Percentiles rank a stretch among this genome's conserved stretches.
phyloP scores from a whole-genome alignment of 441 rosid species.

The Geranium incanum region DNA sequence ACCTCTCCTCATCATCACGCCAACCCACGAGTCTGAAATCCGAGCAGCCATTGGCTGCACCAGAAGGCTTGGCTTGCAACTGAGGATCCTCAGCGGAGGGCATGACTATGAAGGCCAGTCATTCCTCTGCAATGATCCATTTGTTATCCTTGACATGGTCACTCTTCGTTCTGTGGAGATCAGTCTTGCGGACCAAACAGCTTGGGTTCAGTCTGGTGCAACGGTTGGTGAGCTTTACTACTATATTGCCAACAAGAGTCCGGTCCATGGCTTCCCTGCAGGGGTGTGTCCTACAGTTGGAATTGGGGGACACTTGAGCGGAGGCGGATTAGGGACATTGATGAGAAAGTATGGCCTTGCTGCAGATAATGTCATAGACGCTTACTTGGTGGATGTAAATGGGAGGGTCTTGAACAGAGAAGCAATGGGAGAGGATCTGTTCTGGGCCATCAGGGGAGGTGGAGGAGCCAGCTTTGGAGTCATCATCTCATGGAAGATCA shows the following conservation, averaged over 20 bases:
- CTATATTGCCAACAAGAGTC: slow-evolving; percentile 39
- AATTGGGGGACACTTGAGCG: slow-evolving; percentile 59
- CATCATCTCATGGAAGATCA: slow-evolving; percentile 56
- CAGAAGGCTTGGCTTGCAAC: slow-evolving; percentile 10
- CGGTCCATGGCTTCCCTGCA: slow-evolving; percentile 46
- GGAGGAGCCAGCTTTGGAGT: slow-evolving; percentile 72
- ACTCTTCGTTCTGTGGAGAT: slow-evolving; percentile 25
- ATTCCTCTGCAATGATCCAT: slow-evolving; percentile 30
- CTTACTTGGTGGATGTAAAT: slow-evolving; percentile 40
- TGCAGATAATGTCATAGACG: slow-evolving; percentile 56
- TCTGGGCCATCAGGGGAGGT: slow-evolving; percentile 71
- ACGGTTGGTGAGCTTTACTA: slow-evolving; percentile 61
- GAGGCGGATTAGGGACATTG: slow-evolving; percentile 59
- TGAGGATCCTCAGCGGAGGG: slow-evolving; percentile 40
- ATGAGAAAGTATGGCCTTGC: slow-evolving; percentile 60
- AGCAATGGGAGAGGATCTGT: slow-evolving; percentile 56
- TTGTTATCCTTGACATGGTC: slow-evolving; percentile 36
- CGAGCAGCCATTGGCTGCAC: slow-evolving; percentile 28
- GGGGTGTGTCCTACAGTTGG: slow-evolving; percentile 62
- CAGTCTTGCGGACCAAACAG: slow-evolving; percentile 35
- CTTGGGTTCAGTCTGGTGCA: slow-evolving; percentile 64
- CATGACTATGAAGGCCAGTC: slow-evolving; percentile 72
- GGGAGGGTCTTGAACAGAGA: slow-evolving; percentile 40
- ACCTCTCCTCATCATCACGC: slow-evolving; percentile 27
- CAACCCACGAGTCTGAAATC: slow-evolving; percentile 20